Evolutionary conservation across 2,329 filamentous ascomycete genomes (phyloP), one percentile per base, ranked within the genome.

Genomic region (Myriosclerotinia curreyana): DNA sequence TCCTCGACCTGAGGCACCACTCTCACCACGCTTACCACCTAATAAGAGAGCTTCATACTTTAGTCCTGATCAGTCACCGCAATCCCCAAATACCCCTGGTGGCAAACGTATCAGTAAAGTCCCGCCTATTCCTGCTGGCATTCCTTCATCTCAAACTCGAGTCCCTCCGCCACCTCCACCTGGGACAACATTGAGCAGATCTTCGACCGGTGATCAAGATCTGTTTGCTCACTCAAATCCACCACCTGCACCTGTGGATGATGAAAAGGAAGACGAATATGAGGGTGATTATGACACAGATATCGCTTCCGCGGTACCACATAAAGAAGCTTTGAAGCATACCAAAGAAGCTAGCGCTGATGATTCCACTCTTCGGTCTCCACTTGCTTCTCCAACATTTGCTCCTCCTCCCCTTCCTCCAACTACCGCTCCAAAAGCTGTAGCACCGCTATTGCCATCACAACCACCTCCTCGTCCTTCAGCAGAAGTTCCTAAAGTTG

Each of bases 281-380:
- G 95, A 99, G 74, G 95, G 94, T 8, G 95, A 98, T 74, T 98
- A 98, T 74, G 95, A 98, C 71, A 98, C 95, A 8, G 95, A 98
- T 74, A 98, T 98, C 74, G 93, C 90, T 1, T 91, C 93, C n/a
- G 89, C 91, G 12, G 92, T 86, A n/a, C 91, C 90, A 64, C 92
- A 96, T 76, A 97, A 96, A 77, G 94, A 96, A 77, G 93, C 94
- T 0, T 77, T 98, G 66, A 96, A 94, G 11, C 92, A 96, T 75
- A 85, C 83, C 9, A 85, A 89, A 62, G 91, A 94, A 53, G 85
- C 88, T 8, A 96, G 90, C 73, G 74, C 90, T 62, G 92, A 96
- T 67, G 87, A 89, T 64, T 83, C 83, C 3, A 78, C 86, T 42
- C 68, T 79, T 62, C 80, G 80, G 50, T 79, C 79, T 60, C 77